These are phyloP conservation scores for Coccomyxa sp. DNA, from an alignment of 139 green algal genomes.

Conservation along the genomic window DNA sequence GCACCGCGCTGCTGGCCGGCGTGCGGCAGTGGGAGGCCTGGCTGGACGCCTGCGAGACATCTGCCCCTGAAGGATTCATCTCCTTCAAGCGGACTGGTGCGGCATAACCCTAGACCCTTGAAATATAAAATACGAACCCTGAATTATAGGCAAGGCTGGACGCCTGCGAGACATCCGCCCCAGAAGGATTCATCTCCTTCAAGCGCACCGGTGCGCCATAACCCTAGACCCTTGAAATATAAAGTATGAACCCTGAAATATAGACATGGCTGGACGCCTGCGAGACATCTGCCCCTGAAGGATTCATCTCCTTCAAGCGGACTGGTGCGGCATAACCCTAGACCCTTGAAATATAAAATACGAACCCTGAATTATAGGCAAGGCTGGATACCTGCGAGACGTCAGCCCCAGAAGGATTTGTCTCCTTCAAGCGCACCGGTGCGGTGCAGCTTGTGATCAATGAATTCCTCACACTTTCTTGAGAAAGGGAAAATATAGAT, in stretches of 20 bases:
- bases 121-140: no score
- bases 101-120: no score
- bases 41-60: conserved; percentile 43
- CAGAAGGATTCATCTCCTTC: conserved; percentile 43
- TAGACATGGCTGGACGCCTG: conserved; percentile 49
- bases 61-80: conserved; percentile 47
- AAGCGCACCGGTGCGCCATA: conserved; percentile 5
- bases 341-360: no score
- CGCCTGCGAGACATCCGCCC: conserved; percentile 35
- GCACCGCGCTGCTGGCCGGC: conserved; percentile 21
- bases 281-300: conserved; percentile 41
- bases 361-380: conserved; percentile 35
- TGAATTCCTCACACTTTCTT: no score
- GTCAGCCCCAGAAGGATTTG: conserved; percentile 40
- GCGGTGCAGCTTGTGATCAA: no score
- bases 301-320: conserved; percentile 40
- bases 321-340: conserved; percentile 5
- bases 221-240: no score
- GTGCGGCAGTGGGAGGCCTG: conserved; percentile 43
- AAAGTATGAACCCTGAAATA: no score
- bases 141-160: conserved; percentile 53
- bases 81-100: conserved; percentile 16
- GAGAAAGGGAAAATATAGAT: no score
- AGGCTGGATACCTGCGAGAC: conserved; percentile 53
- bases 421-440: conserved; percentile 27